Base-by-base conservation (phyloP, 345 rosid species). In the Pistacia vera region DNA sequence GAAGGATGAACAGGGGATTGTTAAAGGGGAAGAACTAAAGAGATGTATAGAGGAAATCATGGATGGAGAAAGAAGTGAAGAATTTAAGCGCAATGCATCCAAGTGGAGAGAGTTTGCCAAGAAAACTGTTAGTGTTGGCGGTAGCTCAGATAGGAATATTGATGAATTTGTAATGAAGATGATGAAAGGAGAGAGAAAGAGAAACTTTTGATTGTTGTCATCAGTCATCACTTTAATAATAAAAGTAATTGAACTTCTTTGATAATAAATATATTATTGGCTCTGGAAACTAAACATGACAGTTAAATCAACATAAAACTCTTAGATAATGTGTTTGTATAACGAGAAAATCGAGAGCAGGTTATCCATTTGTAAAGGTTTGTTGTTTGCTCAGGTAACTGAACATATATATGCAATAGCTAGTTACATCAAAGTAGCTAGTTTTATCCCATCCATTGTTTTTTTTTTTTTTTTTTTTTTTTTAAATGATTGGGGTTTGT, bases 41-140 rank as follows among this genome's bases (percentile, higher is more conserved):
- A 78, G 36, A 41, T 84, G 87, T 57, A 16, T 83, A 55, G 68
- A 48, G 72, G 73, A 81, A 38, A 81, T 84, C 25, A 85, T 78
- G 88, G 83, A 64, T 0, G 88, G 86, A 75, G 89, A 79, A 66
- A 73, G 25, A 63, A 57, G 78, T n/a, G 64, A 41, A 71, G 84
- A 86, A 76, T 73, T 84, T 41, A 81, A 66, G 77, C 75, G 52
- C 16, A 84, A 78, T 68, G 81, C 79, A 3, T 51, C 38, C 2
- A 78, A 83, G 51, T 81, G 86, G 91, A 78, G 68, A 70, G 81
- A 81, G 11, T 52, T 20, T 35, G 86, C 92, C n/a, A 79, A 22
- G 72, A 83, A 71, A 33, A 86, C 93, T 73, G 88, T 81, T 17
- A 72, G 84, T 30, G 68, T 6, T 17, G 86, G 82, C 22, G 90